Conservation (phyloP, 2,329 filamentous ascomycete genomes). For the Calonectria multiphialidica region DNA sequence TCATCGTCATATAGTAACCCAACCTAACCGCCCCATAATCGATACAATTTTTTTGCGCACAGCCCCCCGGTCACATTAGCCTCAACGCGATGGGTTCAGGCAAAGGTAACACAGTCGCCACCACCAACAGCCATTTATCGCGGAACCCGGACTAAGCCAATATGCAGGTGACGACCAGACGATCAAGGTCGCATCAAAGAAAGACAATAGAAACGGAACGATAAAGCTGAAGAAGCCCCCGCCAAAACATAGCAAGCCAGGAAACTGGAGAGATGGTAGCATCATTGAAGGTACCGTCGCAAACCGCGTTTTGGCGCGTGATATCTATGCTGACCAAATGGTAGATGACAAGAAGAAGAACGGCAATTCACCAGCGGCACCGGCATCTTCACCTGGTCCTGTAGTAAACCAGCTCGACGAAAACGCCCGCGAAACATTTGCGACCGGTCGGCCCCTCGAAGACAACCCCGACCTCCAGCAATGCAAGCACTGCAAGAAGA, state of each 20-base stretch:
- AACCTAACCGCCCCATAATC: not conserved
- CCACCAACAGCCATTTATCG: slow-evolving; percentile 17
- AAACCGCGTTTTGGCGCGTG: slow-evolving; percentile 20
- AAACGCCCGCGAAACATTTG: slow-evolving; percentile 81
- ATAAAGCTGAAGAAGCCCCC: slow-evolving; percentile 74
- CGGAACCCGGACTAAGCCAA: slow-evolving; percentile 30
- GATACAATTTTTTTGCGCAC: not conserved
- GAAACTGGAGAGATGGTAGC: slow-evolving; percentile 79
- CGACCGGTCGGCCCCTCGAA: slow-evolving; percentile 83
- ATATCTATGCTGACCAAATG: slow-evolving; percentile 12
- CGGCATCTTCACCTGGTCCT: slow-evolving; percentile 63
- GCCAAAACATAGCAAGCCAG: slow-evolving; percentile 74
- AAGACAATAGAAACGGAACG: slow-evolving; percentile 60
- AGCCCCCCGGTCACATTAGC: not conserved
- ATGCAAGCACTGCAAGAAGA: slow-evolving; percentile 96
- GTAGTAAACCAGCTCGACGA: slow-evolving; percentile 80
- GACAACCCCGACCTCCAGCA: slow-evolving; percentile 83
- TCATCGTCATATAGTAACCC: not conserved
- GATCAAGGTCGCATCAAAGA: slow-evolving; percentile 73
- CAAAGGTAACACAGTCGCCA: slow-evolving; percentile 45
- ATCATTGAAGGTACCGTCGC: slow-evolving; percentile 68
- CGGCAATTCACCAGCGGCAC: slow-evolving; percentile 54
- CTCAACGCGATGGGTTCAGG: slow-evolving; percentile 38
- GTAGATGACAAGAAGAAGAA: slow-evolving; percentile 68
- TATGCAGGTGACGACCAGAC: slow-evolving; percentile 66